Percentiles rank a stretch among this genome's conserved stretches.
phyloP scores from a whole-genome alignment of 2,329 filamentous ascomycete species.

The Penicillium sp. region DNA sequence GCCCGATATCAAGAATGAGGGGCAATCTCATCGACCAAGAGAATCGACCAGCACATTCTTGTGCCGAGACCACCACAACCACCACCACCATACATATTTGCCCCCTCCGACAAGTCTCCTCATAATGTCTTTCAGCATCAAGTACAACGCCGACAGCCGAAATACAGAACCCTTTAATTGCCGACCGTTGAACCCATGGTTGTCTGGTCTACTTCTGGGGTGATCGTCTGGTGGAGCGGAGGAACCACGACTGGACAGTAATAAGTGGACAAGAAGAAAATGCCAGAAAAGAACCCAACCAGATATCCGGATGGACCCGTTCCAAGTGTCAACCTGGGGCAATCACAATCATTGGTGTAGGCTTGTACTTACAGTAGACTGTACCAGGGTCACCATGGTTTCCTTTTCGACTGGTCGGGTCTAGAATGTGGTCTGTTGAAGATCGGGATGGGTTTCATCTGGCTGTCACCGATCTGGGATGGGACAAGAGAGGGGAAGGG shows the following conservation, averaged over 20 bases:
- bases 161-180: neutral
- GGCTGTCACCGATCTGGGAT: conserved; percentile 4
- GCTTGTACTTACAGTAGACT: too few species aligned
- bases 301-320: conserved; percentile 11
- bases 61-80: too few species aligned
- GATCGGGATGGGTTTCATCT: conserved; percentile 13
- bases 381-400: neutral
- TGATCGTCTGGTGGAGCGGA: conserved; percentile 25
- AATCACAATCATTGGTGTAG: conserved; percentile 14
- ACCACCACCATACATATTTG: neutral
- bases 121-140: neutral
- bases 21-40: neutral
- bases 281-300: conserved; percentile 9
- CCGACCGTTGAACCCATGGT: conserved; percentile 12
- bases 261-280: conserved; percentile 13
- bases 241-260: conserved; percentile 20
- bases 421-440: conserved; percentile 14
- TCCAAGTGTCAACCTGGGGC: conserved; percentile 7
- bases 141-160: neutral
- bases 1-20: conserved; percentile 5
- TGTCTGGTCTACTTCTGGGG: conserved; percentile 17
- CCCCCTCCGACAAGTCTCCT: neutral
- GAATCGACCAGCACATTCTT: too few species aligned
- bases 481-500: neutral
- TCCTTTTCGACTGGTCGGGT: neutral